phyloP scores from a whole-genome alignment of 768 basidiomycete species.

The Suillus brevipes region DNA sequence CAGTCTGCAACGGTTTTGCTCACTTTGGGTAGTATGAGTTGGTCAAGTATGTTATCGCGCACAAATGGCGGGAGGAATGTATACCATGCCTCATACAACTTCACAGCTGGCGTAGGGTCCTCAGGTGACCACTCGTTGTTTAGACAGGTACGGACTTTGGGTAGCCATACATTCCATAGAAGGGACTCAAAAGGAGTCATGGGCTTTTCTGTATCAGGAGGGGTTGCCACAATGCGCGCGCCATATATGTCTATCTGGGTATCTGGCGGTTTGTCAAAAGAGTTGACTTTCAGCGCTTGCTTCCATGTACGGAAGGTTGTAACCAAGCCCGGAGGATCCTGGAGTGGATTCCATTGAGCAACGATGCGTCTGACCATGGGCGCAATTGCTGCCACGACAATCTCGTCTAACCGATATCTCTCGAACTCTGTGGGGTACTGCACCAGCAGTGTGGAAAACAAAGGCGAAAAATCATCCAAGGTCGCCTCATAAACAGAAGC shows the following conservation, averaged over 20 bases:
- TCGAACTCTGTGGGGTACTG: conserved; percentile 77
- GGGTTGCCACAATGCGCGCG: conserved; percentile 34
- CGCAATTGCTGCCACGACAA: conserved; percentile 88
- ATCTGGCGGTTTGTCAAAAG: conserved; percentile 41
- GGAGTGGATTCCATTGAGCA: conserved; percentile 79
- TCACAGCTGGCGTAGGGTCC: conserved; percentile 72
- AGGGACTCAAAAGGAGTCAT: conserved; percentile 98
- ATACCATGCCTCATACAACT: conserved; percentile 86
- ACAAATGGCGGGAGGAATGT: conserved; percentile 88
- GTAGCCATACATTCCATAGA: conserved; percentile 94
- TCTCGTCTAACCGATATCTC: conserved; percentile 79
- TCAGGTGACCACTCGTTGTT: conserved; percentile 93
- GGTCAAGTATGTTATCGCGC: conserved; percentile 92
- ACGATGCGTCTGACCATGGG: conserved; percentile 76
- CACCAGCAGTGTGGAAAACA: conserved; percentile 69
- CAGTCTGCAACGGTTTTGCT: conserved; percentile 82
- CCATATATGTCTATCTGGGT: conserved; percentile 61
- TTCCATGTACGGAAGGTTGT: conserved; percentile 71
- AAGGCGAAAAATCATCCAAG: conserved; percentile 69
- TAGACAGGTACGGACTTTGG: conserved; percentile 87
- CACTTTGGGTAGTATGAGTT: conserved; percentile 92
- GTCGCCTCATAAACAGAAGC: conserved; percentile 68
- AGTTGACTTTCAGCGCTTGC: conserved; percentile 60
- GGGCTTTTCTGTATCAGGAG: conserved; percentile 44
- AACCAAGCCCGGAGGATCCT: conserved; percentile 66